Evolutionary conservation across 192 early-diverging fungal species (phyloP), one percentile per base, ranked within the genome.

Genomic region (Thamnidium elegans): DNA sequence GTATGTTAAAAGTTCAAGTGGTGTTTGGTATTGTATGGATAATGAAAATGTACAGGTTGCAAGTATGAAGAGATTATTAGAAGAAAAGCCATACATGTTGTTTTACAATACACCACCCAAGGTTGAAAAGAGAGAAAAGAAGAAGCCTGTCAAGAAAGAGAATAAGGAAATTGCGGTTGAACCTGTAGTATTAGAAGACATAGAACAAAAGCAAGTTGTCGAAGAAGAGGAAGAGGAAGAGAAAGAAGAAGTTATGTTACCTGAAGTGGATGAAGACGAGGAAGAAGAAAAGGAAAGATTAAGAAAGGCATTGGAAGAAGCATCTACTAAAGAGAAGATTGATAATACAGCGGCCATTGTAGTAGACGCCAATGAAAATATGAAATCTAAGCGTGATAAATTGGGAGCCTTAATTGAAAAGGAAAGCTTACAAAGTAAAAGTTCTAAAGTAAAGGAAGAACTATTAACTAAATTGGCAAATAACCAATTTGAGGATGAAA

Each of bases 11-110:
- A 81, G 87, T 8, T 79, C 90, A 1, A 84, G 87, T 31, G 91
- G 90, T 10, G 76, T 82, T 7, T 95, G 91, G 91, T 90, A 89
- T 58, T 82, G 86, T 42, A 87, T 91, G 80, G 84, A 94, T 67
- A 90, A 92, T 70, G 81, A 80, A 7, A 46, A 50, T 13, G 91
- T 95, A 6, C 76, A 78, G 20, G 86, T 89, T 65, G 89, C 91
- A 47, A 89, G 86, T 61, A 69, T 84, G 31, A 76, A 79, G 39
- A 85, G 86, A 7, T 87, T 95, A 0, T 77, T 92, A 10, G 68
- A 69, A 10, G 86, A 91, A 69, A 75, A 87, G 9, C 91, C 91
- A 0, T 94, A 93, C 60, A 80, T 95, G 74, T 77, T 95, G 13
- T 95, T 95, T 63, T 71, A 77, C 63, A 78, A 50, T 19, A 44